A percentile compares a stretch with the other conserved stretches of the same genome.
These are phyloP conservation scores for Debaryomyces castellii DNA, from an alignment of 805 yeast genomes.

Conservation along the genomic window DNA sequence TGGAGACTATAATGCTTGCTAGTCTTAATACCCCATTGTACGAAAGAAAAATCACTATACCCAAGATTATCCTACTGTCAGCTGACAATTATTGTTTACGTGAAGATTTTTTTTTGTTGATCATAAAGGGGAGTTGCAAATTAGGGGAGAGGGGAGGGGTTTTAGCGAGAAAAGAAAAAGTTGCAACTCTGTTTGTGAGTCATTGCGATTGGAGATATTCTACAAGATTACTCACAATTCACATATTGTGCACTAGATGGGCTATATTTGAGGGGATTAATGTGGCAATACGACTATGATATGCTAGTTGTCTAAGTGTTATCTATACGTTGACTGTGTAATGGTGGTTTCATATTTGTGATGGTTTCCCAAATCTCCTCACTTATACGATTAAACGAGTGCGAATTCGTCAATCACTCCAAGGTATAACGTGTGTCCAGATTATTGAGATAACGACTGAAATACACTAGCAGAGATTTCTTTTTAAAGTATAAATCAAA, in stretches of 20 bases:
- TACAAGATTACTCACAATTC: too few species aligned
- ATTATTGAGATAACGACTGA: not conserved
- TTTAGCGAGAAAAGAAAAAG: not conserved
- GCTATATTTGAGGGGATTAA: too few species aligned
- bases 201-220: not conserved
- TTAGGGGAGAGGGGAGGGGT: not conserved
- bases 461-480: not conserved
- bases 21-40: not conserved
- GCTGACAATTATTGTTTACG: not conserved
- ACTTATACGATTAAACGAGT: slow-evolving; percentile 8
- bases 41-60: not conserved
- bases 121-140: not conserved
- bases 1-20: not conserved
- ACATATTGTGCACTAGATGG: too few species aligned
- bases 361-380: slow-evolving; percentile 6
- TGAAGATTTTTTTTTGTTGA: not conserved
- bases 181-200: not conserved
- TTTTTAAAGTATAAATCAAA: not conserved
- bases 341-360: not conserved
- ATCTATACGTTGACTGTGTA: too few species aligned
- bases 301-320: too few species aligned
- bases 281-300: not conserved
- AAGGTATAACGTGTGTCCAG: not conserved
- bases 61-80: not conserved
- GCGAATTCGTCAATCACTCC: not conserved